Conservation (phyloP, 345 rosid species). For the Adansonia digitata region DNA sequence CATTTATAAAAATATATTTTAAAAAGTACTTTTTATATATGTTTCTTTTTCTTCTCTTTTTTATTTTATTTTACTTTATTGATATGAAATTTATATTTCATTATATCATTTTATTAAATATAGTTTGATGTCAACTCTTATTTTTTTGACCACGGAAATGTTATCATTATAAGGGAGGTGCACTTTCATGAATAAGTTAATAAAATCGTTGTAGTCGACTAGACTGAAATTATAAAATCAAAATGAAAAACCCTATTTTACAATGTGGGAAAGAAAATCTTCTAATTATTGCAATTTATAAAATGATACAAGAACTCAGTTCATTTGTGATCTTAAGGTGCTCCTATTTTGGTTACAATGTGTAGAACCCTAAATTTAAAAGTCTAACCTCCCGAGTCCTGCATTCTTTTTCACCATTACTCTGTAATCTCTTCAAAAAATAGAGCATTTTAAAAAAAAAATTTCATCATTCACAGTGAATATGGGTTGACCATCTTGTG, state of each 20-base stretch:
- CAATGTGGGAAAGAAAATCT: constrained; percentile 19
- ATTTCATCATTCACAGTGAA: constrained; percentile 24
- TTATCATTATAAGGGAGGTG: no score
- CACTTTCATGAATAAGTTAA: no score
- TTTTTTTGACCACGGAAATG: background rate
- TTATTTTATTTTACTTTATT: no score
- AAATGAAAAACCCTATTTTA: constrained; percentile 16
- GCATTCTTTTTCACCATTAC: constrained; percentile 10
- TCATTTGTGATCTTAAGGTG: constrained; percentile 18
- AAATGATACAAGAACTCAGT: constrained; percentile 21
- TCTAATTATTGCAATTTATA: constrained; percentile 2
- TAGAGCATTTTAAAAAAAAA: constrained; percentile 9
- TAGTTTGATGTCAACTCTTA: no score
- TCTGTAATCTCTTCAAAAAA: constrained; percentile 14
- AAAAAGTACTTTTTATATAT: no score
- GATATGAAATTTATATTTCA: no score
- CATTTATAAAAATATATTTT: background rate
- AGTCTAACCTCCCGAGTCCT: constrained; percentile 19
- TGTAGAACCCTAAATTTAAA: constrained; percentile 23
- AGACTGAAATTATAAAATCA: constrained; percentile 9
- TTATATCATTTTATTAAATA: no score
- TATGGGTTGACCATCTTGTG: constrained; percentile 16
- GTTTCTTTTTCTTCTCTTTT: no score
- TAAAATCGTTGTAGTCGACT: no score
- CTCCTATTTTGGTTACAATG: constrained; percentile 30